These are phyloP conservation scores for Cordyceps militaris DNA, from an alignment of 2,329 filamentous ascomycete species.

Conservation along the genomic window DNA sequence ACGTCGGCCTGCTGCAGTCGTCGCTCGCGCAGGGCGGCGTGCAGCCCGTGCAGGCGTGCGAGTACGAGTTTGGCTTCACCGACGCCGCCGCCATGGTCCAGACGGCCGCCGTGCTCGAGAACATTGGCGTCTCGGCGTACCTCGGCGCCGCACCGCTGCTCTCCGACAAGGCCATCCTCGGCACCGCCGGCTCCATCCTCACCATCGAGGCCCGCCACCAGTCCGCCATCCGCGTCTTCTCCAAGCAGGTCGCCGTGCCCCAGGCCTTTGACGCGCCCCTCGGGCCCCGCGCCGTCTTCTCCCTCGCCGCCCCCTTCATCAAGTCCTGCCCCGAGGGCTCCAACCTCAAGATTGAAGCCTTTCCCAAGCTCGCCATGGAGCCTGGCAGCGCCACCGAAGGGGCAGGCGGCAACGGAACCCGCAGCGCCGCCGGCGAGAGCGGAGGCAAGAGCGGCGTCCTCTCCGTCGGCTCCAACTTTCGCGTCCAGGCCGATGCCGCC, in stretches of 20 bases:
- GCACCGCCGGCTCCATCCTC: slow-evolving; percentile 56
- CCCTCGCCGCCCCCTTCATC: slow-evolving; percentile 58
- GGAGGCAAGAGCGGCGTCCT: slow-evolving; percentile 23
- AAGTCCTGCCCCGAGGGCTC: slow-evolving; percentile 42
- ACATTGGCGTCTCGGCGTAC: slow-evolving; percentile 58
- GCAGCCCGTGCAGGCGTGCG: slow-evolving; percentile 45
- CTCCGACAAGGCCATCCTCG: slow-evolving; percentile 49
- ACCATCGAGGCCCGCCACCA: slow-evolving; percentile 57
- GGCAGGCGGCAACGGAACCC: no score
- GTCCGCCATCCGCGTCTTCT: slow-evolving; percentile 47
- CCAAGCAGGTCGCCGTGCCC: slow-evolving; percentile 45
- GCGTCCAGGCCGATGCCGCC: slow-evolving; percentile 19
- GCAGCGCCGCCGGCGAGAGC: not conserved
- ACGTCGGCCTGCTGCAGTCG: slow-evolving; percentile 46
- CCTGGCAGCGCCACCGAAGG: slow-evolving; percentile 3
- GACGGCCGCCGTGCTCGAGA: slow-evolving; percentile 54
- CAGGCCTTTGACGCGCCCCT: slow-evolving; percentile 55
- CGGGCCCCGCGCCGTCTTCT: slow-evolving; percentile 52
- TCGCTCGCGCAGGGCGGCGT: slow-evolving; percentile 27
- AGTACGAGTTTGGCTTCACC: slow-evolving; percentile 55
- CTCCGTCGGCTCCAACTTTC: slow-evolving; percentile 24
- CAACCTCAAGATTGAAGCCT: slow-evolving; percentile 57
- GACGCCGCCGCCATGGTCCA: slow-evolving; percentile 45
- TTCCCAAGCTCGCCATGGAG: slow-evolving; percentile 39
- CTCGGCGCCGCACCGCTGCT: slow-evolving; percentile 56